Evolutionary conservation across 805 yeast genomes (phyloP), one percentile per base, ranked within the genome.

Genomic region (Vanderwaltozyma tropicalis): DNA sequence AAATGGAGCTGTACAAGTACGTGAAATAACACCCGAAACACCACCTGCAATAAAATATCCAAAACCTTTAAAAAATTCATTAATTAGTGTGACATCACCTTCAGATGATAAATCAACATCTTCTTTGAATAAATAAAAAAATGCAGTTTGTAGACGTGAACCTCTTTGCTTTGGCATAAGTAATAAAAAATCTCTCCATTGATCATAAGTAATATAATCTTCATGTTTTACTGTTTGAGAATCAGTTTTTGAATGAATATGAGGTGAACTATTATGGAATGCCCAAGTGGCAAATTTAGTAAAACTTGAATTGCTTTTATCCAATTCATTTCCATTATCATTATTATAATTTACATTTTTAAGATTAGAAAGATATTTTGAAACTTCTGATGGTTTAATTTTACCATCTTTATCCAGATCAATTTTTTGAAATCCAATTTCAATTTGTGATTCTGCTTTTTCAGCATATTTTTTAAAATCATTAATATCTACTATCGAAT

Each of bases 1-100:
- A 46, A 92, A 84, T 10, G 98, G 98, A 0, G 97, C 98, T 0
- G 98, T 92, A 50, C 92, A 81, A 0, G 97, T 87, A 62, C 98
- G 76, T 12, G 96, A 86, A 4, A 92, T 81, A 2, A 89, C 98
- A 2, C 98, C 98, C 1, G 96, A 83, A 16, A 88, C 59, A 0
- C 98, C 98, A 28, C 98, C 98, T 1, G 96, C 95, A 25, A 88
- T 62, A 53, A 92, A 92, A 60, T 76, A 92, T 1, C 96, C 96
- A 43, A 86, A 71, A 24, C 96, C 95, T 53, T 81, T 77, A 35
- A 83, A 62, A 37, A 83, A 71, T 45, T 85, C 94, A 54, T 76
- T 78, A 31, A 80, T 78, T 27, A 89, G 69, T 0, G 94, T 80
- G 43, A 88, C 86, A 61, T 89, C 97, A 57, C 96, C 96, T 50